Percentiles rank a stretch among this genome's conserved stretches.
These are phyloP conservation scores for Penicillium sp. DNA, from an alignment of 2,329 filamentous ascomycete genomes.

Conservation along the genomic window DNA sequence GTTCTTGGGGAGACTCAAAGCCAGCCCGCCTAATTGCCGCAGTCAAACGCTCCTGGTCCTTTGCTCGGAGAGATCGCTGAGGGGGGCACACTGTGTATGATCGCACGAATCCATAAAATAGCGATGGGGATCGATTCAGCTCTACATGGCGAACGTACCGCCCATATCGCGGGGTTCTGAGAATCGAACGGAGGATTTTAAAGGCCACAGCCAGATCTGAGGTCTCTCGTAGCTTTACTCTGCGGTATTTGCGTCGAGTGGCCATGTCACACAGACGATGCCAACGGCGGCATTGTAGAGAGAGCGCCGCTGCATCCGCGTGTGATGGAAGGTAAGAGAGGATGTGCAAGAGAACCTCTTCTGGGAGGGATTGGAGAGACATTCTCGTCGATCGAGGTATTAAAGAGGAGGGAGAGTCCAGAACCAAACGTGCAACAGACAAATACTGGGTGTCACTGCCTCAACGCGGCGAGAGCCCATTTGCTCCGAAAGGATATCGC, in stretches of 20 bases:
- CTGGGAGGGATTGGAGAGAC: not conserved
- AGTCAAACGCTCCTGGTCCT: too few species aligned
- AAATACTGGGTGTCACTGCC: too few species aligned
- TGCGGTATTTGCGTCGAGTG: constrained; percentile 2
- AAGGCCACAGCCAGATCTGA: constrained; percentile 16
- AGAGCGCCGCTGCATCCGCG: constrained; percentile 16
- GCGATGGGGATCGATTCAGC: not conserved
- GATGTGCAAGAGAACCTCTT: constrained; percentile 7
- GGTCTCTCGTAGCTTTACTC: constrained; percentile 7
- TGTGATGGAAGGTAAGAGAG: constrained; percentile 14
- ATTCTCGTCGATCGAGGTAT: too few species aligned
- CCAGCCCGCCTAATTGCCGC: too few species aligned
- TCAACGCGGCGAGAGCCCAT: too few species aligned
- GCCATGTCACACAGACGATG: constrained; percentile 11
- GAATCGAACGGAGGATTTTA: constrained; percentile 16
- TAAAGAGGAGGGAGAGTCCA: too few species aligned
- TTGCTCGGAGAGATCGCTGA: too few species aligned
- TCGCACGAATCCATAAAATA: too few species aligned
- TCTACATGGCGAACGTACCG: constrained; percentile 19
- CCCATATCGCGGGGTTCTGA: constrained; percentile 18
- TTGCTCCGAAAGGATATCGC: too few species aligned
- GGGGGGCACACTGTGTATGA: too few species aligned
- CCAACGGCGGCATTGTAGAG: constrained; percentile 11
- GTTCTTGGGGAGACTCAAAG: too few species aligned
- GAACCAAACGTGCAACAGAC: too few species aligned